Conservation (phyloP, 192 early-diverging fungal species). For the Gonapodya prolifera region DNA sequence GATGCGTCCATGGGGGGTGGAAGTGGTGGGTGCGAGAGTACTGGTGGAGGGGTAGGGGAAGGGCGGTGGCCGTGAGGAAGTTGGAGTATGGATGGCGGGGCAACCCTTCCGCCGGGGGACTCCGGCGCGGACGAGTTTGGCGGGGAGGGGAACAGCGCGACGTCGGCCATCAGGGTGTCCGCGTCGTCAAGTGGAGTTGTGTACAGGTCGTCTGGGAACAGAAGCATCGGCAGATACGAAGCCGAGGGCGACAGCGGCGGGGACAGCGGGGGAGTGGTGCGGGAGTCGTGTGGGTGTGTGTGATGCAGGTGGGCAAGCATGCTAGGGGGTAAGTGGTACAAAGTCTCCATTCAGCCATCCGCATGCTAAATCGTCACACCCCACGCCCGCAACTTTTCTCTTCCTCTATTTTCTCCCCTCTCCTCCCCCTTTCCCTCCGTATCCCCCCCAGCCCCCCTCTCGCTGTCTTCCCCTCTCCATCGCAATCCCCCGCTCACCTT, state of each 20-base stretch:
- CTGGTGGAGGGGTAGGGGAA: background rate
- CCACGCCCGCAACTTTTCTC: background rate
- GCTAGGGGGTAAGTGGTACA: background rate
- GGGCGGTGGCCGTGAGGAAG: background rate
- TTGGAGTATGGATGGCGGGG: too few species aligned
- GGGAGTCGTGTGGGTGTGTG: too few species aligned
- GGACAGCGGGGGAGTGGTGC: too few species aligned
- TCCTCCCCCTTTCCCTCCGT: too few species aligned
- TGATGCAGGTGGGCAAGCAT: too few species aligned
- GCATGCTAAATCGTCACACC: background rate
- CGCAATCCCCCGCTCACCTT: too few species aligned
- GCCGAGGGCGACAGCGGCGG: too few species aligned
- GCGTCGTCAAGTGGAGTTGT: too few species aligned
- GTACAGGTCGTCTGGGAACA: too few species aligned
- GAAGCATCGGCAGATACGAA: background rate
- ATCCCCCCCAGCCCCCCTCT: too few species aligned
- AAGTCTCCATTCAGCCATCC: background rate
- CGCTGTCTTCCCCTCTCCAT: too few species aligned
- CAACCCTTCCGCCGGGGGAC: background rate
- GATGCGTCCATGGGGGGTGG: background rate
- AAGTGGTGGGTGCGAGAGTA: background rate
- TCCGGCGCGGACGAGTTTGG: background rate
- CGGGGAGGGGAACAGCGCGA: background rate
- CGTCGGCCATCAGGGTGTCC: background rate
- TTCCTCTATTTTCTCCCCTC: background rate